phyloP scores from a whole-genome alignment of 805 yeast species.

The Candida tammaniensis region DNA sequence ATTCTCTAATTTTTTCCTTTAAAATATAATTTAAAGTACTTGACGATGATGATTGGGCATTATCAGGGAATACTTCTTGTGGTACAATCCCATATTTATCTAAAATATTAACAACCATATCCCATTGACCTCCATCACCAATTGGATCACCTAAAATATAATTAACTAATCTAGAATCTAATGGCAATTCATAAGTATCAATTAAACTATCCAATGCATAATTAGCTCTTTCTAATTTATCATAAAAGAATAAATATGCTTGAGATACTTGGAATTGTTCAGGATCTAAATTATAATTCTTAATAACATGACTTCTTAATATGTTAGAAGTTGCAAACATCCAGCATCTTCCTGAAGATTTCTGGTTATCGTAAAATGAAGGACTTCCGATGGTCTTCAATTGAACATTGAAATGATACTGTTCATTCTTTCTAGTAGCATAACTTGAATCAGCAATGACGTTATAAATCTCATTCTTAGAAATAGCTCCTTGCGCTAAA shows the following conservation, averaged over 20 bases:
- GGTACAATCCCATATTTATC: slow-evolving; percentile 84
- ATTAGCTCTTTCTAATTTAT: slow-evolving; percentile 81
- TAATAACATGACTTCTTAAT: slow-evolving; percentile 60
- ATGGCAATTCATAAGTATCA: slow-evolving; percentile 62
- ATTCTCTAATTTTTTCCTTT: slow-evolving; percentile 72
- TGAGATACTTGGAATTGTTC: slow-evolving; percentile 72
- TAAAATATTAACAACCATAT: slow-evolving; percentile 74
- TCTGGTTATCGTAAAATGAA: slow-evolving; percentile 52
- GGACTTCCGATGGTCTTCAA: slow-evolving; percentile 38
- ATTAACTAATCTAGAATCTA: slow-evolving; percentile 70
- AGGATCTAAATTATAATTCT: slow-evolving; percentile 51
- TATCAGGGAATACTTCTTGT: slow-evolving; percentile 67
- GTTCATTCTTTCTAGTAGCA: slow-evolving; percentile 19
- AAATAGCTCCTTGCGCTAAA: slow-evolving; percentile 53
- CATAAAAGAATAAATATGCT: slow-evolving; percentile 77
- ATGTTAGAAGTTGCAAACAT: slow-evolving; percentile 80
- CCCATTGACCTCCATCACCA: slow-evolving; percentile 85
- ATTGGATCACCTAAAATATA: slow-evolving; percentile 64
- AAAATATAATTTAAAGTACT: slow-evolving; percentile 56
- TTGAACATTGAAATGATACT: slow-evolving; percentile 35
- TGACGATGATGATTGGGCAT: slow-evolving; percentile 55
- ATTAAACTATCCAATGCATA: slow-evolving; percentile 74
- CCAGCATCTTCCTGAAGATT: slow-evolving; percentile 83
- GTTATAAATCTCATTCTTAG: slow-evolving; percentile 43
- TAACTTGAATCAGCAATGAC: slow-evolving; percentile 36